phyloP scores from a whole-genome alignment of 768 basidiomycete genomes.

The Candolleomyces eurysporus region DNA sequence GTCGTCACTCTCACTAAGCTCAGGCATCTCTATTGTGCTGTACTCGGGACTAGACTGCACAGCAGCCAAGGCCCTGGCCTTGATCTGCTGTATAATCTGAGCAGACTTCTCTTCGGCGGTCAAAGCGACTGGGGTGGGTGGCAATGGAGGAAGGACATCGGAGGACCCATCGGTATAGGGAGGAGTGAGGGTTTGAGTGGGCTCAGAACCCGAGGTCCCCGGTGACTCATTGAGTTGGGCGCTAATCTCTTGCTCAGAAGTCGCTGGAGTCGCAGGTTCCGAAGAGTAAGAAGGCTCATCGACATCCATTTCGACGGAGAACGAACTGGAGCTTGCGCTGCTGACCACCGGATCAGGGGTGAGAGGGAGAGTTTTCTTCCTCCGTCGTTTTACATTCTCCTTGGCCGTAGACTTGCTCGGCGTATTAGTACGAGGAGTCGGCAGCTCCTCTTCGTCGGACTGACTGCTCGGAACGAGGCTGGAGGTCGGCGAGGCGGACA shows the following conservation, averaged over 20 bases:
- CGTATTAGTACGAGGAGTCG: constrained; percentile 21
- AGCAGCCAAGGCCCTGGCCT: constrained; percentile 54
- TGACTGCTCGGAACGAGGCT: constrained; percentile 59
- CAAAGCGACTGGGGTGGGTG: constrained; percentile 28
- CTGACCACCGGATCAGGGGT: constrained; percentile 10
- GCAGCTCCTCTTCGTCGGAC: constrained; percentile 62
- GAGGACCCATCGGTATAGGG: constrained; percentile 8
- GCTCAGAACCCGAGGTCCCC: not conserved
- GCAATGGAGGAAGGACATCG: constrained; percentile 11
- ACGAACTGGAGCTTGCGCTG: not conserved
- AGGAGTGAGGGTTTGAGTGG: constrained; percentile 1
- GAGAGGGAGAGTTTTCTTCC: constrained; percentile 25
- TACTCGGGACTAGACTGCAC: constrained; percentile 31
- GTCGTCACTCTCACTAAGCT: constrained; percentile 37
- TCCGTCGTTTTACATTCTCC: constrained; percentile 44
- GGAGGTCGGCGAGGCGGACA: constrained; percentile 29
- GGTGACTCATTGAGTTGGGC: not conserved
- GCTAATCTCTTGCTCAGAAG: no score
- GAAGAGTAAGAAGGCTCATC: not conserved
- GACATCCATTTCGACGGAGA: constrained; percentile 2
- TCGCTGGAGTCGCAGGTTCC: no score
- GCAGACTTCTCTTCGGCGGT: constrained; percentile 47
- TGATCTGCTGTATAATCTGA: constrained; percentile 62
- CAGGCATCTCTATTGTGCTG: constrained; percentile 20
- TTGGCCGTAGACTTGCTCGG: constrained; percentile 22